Conservation (phyloP, 2,329 filamentous ascomycete species). For the Simplicillium sp. region DNA sequence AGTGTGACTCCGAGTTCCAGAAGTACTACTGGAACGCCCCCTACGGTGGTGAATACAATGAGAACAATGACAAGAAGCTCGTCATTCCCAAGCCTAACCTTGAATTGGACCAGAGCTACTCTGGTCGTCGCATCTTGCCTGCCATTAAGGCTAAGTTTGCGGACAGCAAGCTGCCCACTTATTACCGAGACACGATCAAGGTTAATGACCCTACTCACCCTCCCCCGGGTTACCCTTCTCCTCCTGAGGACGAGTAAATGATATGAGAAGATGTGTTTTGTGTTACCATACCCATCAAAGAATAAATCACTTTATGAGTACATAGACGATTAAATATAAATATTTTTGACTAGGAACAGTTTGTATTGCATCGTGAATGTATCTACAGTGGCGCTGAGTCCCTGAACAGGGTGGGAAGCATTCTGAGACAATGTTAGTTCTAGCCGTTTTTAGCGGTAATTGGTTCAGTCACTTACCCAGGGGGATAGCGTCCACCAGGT, state of each 20-base stretch:
- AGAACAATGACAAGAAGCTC: constrained; percentile 20
- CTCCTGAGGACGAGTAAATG: no score
- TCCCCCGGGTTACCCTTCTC: constrained; percentile 22
- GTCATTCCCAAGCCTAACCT: constrained; percentile 31
- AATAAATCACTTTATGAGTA: no score
- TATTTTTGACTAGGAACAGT: no score
- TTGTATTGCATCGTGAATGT: no score
- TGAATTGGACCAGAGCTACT: constrained; percentile 16
- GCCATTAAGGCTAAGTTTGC: constrained; percentile 27
- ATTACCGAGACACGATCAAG: constrained; percentile 29
- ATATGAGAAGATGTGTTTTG: no score
- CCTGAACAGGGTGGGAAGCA: no score
- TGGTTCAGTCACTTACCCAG: constrained; percentile 2
- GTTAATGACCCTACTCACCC: constrained; percentile 30
- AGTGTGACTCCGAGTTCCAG: constrained; percentile 21
- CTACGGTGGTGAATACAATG: constrained; percentile 37
- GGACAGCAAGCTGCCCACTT: constrained; percentile 24
- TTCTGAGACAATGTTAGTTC: no score
- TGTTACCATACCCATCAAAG: no score
- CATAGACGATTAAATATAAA: no score
- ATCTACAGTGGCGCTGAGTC: no score
- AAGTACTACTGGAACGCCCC: constrained; percentile 41
- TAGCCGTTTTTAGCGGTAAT: background rate
- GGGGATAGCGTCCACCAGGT: constrained; percentile 14
- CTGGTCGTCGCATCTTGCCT: constrained; percentile 22